A percentile compares a stretch with the other conserved stretches of the same genome.
Evolutionary conservation across 2,329 filamentous ascomycete genomes (phyloP).

Genomic region (Ophiostoma ulmi): DNA sequence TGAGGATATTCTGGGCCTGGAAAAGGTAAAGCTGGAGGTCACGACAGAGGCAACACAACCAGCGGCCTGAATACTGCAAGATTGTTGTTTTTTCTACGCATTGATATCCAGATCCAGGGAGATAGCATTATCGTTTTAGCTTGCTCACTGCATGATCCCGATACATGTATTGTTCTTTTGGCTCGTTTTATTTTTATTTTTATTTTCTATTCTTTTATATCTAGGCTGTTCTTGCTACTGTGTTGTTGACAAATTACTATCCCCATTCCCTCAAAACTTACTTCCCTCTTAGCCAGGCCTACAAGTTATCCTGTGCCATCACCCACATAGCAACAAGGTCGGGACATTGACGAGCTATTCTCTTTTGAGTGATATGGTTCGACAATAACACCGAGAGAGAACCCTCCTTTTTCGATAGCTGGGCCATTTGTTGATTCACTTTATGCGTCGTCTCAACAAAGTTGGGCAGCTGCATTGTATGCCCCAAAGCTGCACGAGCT

Average conservation of each 20-base stretch:
- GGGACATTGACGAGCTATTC: conserved; percentile 28
- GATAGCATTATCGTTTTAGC: not conserved
- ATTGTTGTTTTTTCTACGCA: not conserved
- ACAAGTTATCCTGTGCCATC: conserved; percentile 27
- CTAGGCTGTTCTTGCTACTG: not conserved
- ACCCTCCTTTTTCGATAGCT: conserved; percentile 17
- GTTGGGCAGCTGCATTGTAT: no score
- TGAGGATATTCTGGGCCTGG: conserved; percentile 47
- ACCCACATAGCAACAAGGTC: conserved; percentile 29
- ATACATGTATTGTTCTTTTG: not conserved
- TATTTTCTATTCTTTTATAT: not conserved
- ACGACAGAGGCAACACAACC: not conserved
- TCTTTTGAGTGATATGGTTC: conserved; percentile 28
- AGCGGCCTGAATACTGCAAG: not conserved
- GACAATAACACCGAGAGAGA: conserved; percentile 27
- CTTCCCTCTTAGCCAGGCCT: no score
- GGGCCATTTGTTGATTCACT: conserved; percentile 25
- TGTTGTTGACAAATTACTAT: not conserved
- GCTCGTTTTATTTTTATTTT: not conserved
- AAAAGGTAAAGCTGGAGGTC: not conserved
- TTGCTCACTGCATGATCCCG: not conserved
- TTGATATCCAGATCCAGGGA: not conserved
- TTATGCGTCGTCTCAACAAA: conserved; percentile 15
- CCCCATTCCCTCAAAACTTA: not conserved
- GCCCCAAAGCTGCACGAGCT: not conserved